phyloP scores from a whole-genome alignment of 2,329 filamentous ascomycete species.

The Ophiostoma triangulosporum region DNA sequence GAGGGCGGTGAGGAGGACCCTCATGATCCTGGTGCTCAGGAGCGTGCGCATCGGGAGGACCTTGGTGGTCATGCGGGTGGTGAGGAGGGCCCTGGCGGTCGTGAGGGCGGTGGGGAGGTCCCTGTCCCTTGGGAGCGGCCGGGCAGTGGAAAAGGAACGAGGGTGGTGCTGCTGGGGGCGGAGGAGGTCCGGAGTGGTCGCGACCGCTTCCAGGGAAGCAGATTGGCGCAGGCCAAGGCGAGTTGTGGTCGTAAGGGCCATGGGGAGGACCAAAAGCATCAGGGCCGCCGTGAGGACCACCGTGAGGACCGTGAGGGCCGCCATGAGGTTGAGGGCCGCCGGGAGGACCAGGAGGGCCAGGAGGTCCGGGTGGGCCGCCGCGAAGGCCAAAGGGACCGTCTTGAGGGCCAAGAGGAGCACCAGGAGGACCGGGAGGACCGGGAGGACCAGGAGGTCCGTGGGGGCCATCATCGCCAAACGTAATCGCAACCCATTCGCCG shows the following conservation, averaged over 20 bases:
- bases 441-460: neutral
- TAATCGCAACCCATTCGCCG: conserved; percentile 8
- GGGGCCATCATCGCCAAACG: conserved; percentile 8
- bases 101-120: neutral
- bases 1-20: neutral
- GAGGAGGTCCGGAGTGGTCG: neutral
- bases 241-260: neutral
- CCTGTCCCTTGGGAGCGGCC: neutral
- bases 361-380: too few species aligned
- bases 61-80: neutral
- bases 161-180: conserved; percentile 6
- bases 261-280: neutral
- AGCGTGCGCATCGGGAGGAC: too few species aligned
- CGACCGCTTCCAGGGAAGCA: conserved; percentile 2
- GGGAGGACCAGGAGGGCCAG: too few species aligned
- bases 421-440: neutral
- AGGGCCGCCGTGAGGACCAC: neutral
- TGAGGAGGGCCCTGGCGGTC: neutral
- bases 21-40: neutral
- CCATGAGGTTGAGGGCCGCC: neutral
- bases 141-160: conserved; percentile 15
- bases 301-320: neutral
- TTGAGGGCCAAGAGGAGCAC: neutral
- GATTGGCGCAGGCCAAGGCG: neutral
- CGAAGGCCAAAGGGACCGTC: too few species aligned